Base-by-base conservation (phyloP, 805 yeast genomes). In the Wickerhamiella sergipiensis region DNA sequence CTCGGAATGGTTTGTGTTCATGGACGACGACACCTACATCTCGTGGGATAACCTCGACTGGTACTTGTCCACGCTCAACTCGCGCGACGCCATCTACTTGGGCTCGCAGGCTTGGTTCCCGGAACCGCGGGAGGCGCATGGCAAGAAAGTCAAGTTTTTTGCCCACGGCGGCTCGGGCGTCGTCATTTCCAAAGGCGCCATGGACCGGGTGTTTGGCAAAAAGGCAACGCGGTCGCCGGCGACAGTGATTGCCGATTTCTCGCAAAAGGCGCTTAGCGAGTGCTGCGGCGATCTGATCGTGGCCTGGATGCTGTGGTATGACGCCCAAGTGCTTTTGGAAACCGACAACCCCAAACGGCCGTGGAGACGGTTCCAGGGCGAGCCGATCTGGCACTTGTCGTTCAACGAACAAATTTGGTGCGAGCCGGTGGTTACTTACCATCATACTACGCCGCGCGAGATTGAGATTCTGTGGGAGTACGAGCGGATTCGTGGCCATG, bases 121-220 rank as follows among this genome's bases (percentile, higher is more conserved):
- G 4, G 23, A 21, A 13, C 45, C 64, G 57, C 49, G 44, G 57
- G 52, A 65, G 62, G 8, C 12, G 3, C n/a, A 49, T 57, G 6
- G 59, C 55, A 7, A 61, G 60, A 29, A 38, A 24, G 43, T 57
- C 52, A 12, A 51, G 40, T 45, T 59, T 24, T 68, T 68, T 52
- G 71, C 69, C 10, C 71, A 69, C 47, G 72, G 72, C 26, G 72
- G 71, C 2, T 60, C 67, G 0, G 72, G 71, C 8, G 62, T 64
- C 1, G 57, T 65, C 6, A 48, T 67, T 7, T 65, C 69, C 8
- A 57, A 58, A 1, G 65, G 61, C 3, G 59, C 67, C 2, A 54
- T 67, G 49, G 60, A 59, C 13, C 54, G 51, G 8, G 51, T 64
- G 23, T 58, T 68, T 42, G 65, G 62, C 36, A 54, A 53, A 2